A percentile compares a stretch with the other conserved stretches of the same genome.
Conservation (phyloP, 768 basidiomycete species). For the Xerocomellus intermedius region DNA sequence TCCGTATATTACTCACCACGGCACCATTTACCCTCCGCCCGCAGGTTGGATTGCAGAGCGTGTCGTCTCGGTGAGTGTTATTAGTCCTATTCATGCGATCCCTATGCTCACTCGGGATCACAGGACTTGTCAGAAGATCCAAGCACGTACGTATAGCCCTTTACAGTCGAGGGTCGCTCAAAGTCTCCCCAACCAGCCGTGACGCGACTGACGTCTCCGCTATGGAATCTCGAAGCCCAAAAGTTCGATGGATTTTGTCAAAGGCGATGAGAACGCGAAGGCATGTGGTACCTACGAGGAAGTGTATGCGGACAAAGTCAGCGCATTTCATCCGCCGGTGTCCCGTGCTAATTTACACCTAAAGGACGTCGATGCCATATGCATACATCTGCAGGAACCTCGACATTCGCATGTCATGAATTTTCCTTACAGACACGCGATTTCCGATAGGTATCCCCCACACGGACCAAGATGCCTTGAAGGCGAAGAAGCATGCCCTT, state of each 20-base stretch:
- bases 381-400: background rate
- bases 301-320: background rate
- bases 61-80: conserved; percentile 33
- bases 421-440: background rate
- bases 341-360: background rate
- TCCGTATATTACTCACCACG: background rate
- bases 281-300: too few species aligned
- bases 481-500: background rate
- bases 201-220: background rate
- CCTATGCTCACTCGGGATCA: background rate
- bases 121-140: background rate
- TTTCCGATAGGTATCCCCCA: background rate
- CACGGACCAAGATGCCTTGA: background rate
- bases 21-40: background rate
- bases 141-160: background rate
- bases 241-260: background rate
- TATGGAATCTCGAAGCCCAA: background rate
- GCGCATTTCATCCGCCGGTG: too few species aligned
- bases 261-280: background rate
- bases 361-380: background rate
- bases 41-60: background rate
- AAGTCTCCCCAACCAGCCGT: background rate
- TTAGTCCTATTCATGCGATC: background rate
- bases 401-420: background rate
- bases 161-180: background rate